Evolutionary conservation across 176 grass and related monocot genomes (phyloP).

Genomic region (Juncus effusus): DNA sequence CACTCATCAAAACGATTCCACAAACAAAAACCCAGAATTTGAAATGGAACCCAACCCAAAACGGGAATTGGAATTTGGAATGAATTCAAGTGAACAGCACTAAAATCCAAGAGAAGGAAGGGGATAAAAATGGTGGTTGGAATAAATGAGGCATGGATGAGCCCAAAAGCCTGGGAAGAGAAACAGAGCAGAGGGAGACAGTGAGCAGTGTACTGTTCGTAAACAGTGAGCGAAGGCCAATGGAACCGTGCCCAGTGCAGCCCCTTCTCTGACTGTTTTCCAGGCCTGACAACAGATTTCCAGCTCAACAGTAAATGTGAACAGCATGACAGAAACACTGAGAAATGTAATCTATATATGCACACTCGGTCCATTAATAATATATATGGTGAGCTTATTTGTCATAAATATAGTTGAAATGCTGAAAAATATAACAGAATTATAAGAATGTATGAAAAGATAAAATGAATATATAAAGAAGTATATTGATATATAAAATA

Average conservation of each 20-base stretch:
- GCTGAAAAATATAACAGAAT: no score
- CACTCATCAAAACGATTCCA: no score
- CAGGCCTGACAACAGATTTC: constrained; percentile 20
- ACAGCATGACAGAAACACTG: constrained; percentile 8
- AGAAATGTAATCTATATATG: neutral
- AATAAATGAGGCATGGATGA: constrained; percentile 4
- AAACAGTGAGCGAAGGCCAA: neutral
- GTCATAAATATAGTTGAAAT: no score
- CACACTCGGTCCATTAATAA: no score
- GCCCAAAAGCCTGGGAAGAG: constrained; percentile 29
- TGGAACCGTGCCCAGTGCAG: neutral
- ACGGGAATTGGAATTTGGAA: neutral
- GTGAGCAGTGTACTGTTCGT: constrained; percentile 15
- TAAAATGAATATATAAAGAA: no score
- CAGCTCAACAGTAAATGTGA: constrained; percentile 21
- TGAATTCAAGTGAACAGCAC: neutral
- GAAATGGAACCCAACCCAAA: neutral
- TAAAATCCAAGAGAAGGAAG: constrained; percentile 26
- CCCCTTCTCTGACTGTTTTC: constrained; percentile 20
- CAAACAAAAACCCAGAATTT: neutral
- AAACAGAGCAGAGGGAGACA: neutral
- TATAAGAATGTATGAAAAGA: no score
- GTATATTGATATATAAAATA: no score
- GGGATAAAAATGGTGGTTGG: constrained; percentile 19
- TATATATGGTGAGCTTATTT: no score